Evolutionary conservation across 345 rosid species (phyloP).

Genomic region (Eucalyptus shirleyi): DNA sequence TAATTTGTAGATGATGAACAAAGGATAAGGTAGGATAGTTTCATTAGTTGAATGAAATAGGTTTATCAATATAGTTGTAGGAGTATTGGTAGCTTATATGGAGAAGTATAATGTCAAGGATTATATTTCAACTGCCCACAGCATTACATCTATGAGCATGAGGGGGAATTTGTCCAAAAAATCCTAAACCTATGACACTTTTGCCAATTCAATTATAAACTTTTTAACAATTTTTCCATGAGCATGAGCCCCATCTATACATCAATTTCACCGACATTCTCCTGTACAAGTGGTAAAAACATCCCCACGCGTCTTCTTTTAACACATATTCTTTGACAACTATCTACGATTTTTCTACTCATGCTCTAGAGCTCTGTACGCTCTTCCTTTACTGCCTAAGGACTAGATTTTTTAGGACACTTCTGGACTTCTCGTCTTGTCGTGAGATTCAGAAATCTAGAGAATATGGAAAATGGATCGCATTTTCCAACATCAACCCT

Average conservation of each 20-base stretch:
- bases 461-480: too few relatives aligned
- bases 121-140: too few relatives aligned
- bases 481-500: neutral
- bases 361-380: neutral
- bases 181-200: rapidly evolving
- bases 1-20: too few relatives aligned
- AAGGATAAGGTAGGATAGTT: too few relatives aligned
- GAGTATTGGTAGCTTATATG: too few relatives aligned
- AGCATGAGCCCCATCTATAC: too few relatives aligned
- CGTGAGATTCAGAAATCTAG: too few relatives aligned
- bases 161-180: rapidly evolving
- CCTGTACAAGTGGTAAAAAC: neutral
- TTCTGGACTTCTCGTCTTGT: neutral
- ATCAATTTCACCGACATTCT: neutral
- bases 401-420: neutral
- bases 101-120: too few relatives aligned
- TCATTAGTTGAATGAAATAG: too few relatives aligned
- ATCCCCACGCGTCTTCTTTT: neutral
- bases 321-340: neutral
- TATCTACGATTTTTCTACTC: neutral
- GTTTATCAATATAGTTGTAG: too few relatives aligned
- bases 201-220: rapidly evolving
- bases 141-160: too few relatives aligned
- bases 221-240: too few relatives aligned
- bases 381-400: neutral